phyloP scores from a whole-genome alignment of 192 early-diverging fungal genomes.

The Coemansia sp. region DNA sequence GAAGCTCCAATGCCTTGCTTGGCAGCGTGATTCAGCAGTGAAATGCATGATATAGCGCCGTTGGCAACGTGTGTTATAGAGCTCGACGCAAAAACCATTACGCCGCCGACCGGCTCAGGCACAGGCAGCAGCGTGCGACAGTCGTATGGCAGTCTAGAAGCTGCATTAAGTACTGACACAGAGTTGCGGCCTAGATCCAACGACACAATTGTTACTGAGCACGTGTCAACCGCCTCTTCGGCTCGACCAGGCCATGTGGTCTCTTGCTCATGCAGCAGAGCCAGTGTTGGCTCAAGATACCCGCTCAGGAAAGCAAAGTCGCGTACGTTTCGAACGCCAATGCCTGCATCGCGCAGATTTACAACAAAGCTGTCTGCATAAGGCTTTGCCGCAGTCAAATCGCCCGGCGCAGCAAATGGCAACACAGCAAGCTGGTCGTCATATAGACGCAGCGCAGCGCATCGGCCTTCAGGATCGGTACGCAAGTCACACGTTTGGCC shows the following conservation, averaged over 20 bases:
- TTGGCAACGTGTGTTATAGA: conserved; percentile 84
- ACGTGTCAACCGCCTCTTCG: conserved; percentile 60
- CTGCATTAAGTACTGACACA: conserved; percentile 81
- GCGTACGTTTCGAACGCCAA: conserved; percentile 71
- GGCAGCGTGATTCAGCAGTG: conserved; percentile 68
- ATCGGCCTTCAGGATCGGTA: conserved; percentile 84
- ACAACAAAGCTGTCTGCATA: conserved; percentile 75
- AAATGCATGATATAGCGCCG: conserved; percentile 58
- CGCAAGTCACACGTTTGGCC: conserved; percentile 46
- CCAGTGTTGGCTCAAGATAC: conserved; percentile 91
- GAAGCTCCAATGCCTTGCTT: conserved; percentile 68
- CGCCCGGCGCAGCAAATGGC: conserved; percentile 77
- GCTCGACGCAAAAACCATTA: conserved; percentile 78
- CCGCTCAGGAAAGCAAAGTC: conserved; percentile 91
- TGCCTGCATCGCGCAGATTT: conserved; percentile 59
- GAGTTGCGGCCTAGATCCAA: conserved; percentile 72
- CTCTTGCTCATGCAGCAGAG: conserved; percentile 83
- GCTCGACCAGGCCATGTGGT: conserved; percentile 85
- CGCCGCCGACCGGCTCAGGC: conserved; percentile 82
- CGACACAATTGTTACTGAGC: conserved; percentile 78
- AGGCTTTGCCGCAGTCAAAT: conserved; percentile 50
- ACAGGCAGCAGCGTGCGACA: conserved; percentile 66
- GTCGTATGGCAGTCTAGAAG: conserved; percentile 81
- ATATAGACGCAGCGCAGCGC: conserved; percentile 86
- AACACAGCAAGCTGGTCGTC: conserved; percentile 85